Base-by-base conservation (phyloP, 805 yeast species). In the Wickerhamiella allomyrinae region DNA sequence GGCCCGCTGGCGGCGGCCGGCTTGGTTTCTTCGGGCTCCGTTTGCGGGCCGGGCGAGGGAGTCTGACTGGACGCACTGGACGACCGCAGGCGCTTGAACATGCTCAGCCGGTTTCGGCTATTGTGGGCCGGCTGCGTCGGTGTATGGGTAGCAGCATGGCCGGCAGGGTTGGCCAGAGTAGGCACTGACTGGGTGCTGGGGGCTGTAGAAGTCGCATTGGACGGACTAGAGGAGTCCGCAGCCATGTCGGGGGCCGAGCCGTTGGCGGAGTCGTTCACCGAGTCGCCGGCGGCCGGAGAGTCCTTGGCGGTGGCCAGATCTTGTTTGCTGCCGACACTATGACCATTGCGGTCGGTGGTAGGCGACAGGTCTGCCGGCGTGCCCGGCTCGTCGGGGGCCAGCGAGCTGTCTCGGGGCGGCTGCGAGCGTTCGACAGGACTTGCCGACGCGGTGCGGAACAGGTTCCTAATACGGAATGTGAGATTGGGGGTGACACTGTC, bases 391-490 rank as follows among this genome's bases (percentile, higher is more conserved):
- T 27, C 31, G 9, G 31, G 31, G 3, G 31, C 7, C 17, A 27
- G 15, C 8, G 24, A 9, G 6, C 31, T 11, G 8, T 27, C 31
- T 14, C 13, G 5, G 3, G 31, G 13, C 3, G 13, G 31, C 5
- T 5, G 3, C 15, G 15, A 17, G 5, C 31, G 31, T 2, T 27
- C 38, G 14, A 14, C 4, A n/a, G 37, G 13, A 13, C 44, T 41
- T 2, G 5, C 7, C 29, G 37, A 21, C 25, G 44, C 22, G 5
- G 46, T 34, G 10, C 46, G 29, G 36, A 48, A 46, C 20, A 48
- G 20, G 35, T 40, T 46, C n/a, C 38, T 38, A 29, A 48, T 27
- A 24, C 41, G 25, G 29, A 37, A 40, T 5, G 48, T 35, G 20
- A 48, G 20, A 11, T 33, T 37, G 7, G 41, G 24, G 13, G 37